Percentiles rank a stretch among this genome's conserved stretches.
Conservation (phyloP, 176 grass and related monocot genomes). For the Elaeis guineensis region DNA sequence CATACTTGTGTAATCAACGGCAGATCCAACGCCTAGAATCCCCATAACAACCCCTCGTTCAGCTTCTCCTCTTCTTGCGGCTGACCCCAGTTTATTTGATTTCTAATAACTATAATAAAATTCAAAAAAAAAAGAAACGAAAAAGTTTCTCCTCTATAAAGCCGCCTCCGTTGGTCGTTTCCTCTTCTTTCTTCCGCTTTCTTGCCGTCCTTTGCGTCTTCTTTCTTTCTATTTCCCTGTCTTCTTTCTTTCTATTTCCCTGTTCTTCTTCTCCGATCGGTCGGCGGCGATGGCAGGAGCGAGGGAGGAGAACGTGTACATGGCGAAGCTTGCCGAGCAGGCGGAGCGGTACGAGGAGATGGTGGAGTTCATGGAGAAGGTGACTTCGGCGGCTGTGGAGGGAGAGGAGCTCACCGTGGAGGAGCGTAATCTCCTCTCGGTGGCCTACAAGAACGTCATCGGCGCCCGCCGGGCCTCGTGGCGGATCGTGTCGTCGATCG, state of each 20-base stretch:
- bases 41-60: too few relatives aligned
- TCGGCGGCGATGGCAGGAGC: conserved; percentile 1
- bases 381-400: not conserved
- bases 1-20: too few relatives aligned
- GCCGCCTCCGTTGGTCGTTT: not conserved
- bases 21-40: too few relatives aligned
- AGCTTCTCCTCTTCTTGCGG: too few relatives aligned
- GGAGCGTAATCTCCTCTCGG: conserved; percentile 13
- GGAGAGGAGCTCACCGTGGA: conserved; percentile 9
- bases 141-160: not conserved
- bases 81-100: too few relatives aligned
- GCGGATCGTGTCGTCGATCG: conserved; percentile 13
- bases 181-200: not conserved
- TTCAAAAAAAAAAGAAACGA: too few relatives aligned
- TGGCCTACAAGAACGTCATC: conserved; percentile 16
- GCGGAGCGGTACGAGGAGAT: conserved; percentile 16
- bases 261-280: not conserved
- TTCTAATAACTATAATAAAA: too few relatives aligned
- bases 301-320: conserved; percentile 14
- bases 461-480: conserved; percentile 4
- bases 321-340: conserved; percentile 17
- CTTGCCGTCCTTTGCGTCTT: too few relatives aligned
- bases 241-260: not conserved
- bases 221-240: not conserved
- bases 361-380: conserved; percentile 23